phyloP scores from a whole-genome alignment of 768 basidiomycete genomes.

The Lentinula raphanica region DNA sequence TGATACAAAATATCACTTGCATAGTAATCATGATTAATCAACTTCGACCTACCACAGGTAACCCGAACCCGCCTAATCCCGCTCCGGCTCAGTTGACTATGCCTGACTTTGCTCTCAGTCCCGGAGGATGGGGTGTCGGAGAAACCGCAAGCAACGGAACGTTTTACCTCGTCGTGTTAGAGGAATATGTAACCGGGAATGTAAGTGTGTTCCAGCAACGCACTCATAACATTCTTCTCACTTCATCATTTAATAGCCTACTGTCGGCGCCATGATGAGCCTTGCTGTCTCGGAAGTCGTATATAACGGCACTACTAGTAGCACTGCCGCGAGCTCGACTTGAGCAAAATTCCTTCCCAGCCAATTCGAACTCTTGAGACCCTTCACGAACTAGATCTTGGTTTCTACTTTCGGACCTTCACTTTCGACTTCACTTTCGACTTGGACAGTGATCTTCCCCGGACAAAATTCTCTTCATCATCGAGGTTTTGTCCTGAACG shows the following conservation, averaged over 20 bases:
- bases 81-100: slow-evolving; percentile 34
- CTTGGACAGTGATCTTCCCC: too few species aligned
- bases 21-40: not conserved
- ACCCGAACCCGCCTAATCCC: slow-evolving; percentile 34
- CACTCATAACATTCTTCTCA: too few species aligned
- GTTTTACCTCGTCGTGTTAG: slow-evolving; percentile 33
- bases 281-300: slow-evolving; percentile 15
- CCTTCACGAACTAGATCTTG: slow-evolving; percentile 18
- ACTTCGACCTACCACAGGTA: slow-evolving; percentile 21
- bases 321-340: slow-evolving; percentile 21
- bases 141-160: slow-evolving; percentile 23
- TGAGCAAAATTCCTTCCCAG: slow-evolving; percentile 16
- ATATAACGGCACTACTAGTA: slow-evolving; percentile 14
- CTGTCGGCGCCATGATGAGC: slow-evolving; percentile 22
- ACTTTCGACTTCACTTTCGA: too few species aligned
- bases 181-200: slow-evolving; percentile 35
- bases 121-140: slow-evolving; percentile 35
- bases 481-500: too few species aligned
- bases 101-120: slow-evolving; percentile 39
- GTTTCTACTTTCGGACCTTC: not conserved
- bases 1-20: not conserved
- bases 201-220: too few species aligned
- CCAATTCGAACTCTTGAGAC: slow-evolving; percentile 26
- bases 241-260: slow-evolving; percentile 10
- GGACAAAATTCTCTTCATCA: too few species aligned